Base-by-base conservation (phyloP, 768 basidiomycete genomes). In the Pulveroboletus ravenelii region DNA sequence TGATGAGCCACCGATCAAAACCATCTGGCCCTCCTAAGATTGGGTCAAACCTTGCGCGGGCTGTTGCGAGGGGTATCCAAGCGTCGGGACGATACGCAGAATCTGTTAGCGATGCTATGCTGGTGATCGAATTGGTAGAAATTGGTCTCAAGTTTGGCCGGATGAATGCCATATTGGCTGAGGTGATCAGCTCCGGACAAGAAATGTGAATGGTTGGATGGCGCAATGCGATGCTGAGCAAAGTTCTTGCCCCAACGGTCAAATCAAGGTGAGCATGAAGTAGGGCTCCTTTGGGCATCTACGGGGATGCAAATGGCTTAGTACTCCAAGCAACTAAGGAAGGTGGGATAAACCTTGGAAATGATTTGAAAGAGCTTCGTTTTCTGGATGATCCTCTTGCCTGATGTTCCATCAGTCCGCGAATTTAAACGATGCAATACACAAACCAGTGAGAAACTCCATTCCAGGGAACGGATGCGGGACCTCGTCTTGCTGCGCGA, bases 261-360 rank as follows among this genome's bases (percentile, higher is more conserved):
- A 85, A 82, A 58, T 87, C 86, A n/a, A 90, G 70, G 61, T 90
- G 88, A 0, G 74, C 79, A 56, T 90, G 87, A 13, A 91, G 70
- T 4, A 90, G 72, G 1, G 77, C 85, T 36, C 88, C 89, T 67
- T 89, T 90, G 2, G 88, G 88, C 85, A 90, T 87, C 84, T 86
- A 50, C 20, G 3, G 32, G 35, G 18, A 31, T 20, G 17, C 38
- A 40, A 36, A 18, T 20, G 12, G 17, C 12, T 52, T 20, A 52
- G 53, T 30, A 18, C 20, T 9, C n/a, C 12, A 7, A 42, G 32
- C 4, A 20, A 38, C 27, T 2, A 14, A 46, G 30, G 45, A 17
- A 37, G 15, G 9, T 8, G 4, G 45, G 42, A 40, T 29, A 18
- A 25, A 78, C 86, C 77, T 82, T 83, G 59, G 70, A 74, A 49